Evolutionary conservation across 1,139 yeast genomes (phyloP), one percentile per base, ranked within the genome.

Genomic region (Suhomyces terraborum): DNA sequence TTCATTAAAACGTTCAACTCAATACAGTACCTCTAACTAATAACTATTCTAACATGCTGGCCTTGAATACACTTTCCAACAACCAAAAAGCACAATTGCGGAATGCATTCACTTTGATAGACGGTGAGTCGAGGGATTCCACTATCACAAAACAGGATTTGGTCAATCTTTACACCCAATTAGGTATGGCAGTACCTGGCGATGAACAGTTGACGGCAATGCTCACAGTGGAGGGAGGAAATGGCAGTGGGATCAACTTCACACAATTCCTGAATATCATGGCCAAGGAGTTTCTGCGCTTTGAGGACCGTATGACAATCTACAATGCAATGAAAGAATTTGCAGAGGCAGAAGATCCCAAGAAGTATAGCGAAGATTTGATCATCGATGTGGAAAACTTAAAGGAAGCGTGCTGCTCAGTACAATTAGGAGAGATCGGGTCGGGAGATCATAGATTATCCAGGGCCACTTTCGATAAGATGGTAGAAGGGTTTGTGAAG

Each of bases 41-140:
- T 12, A 5, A 24, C 16, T 6, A 6, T 8, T 13, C 13, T 9
- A 32, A 9, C 12, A 50, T 47, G 67, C 56, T 52, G 57, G 61
- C 67, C 8, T 57, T 72, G 17, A 68, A 66, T 42, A 58, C 69
- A n/a, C 68, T 73, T 32, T 63, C 75, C 20, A 58, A 60, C 36
- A 64, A 58, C 51, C 77, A 73, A 48, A 72, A 71, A 41, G 54
- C 71, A 2, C 76, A 72, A 53, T 64, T 73, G 28, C 54, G 77
- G 22, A 69, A 73, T 44, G 78, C 77, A 1, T 79, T 78, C 54
- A 70, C 77, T 9, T 62, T 88, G 51, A 79, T 91, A n/a, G 98
- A 91, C 56, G 87, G 87, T 27, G 94, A 89, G 25, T 66, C 75
- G 47, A 82, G 87, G 27, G 93, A 88, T 53, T 88, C 93, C 1